Conservation (phyloP, 352 stramenopile species). For the Phytopythium sindhum region DNA sequence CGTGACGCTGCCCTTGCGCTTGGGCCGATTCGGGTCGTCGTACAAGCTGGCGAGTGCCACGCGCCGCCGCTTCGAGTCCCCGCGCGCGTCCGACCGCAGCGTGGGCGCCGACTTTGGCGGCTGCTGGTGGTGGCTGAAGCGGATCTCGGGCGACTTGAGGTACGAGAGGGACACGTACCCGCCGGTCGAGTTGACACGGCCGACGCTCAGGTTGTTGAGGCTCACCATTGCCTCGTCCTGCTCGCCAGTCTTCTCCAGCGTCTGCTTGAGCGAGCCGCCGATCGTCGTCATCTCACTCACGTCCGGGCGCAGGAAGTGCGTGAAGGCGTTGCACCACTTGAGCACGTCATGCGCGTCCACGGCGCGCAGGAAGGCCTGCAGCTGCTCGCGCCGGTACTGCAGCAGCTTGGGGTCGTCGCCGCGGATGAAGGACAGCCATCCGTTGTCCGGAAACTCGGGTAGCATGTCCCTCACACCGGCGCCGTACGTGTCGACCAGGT, state of each 20-base stretch:
- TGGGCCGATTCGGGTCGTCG: constrained; percentile 20
- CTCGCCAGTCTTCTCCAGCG: constrained; percentile 17
- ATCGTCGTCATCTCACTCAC: constrained; percentile 41
- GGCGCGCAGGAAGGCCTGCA: constrained; percentile 57
- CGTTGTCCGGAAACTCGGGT: constrained; percentile 66
- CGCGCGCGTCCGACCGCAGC: constrained; percentile 30
- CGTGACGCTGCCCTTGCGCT: constrained; percentile 12
- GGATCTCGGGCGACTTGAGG: constrained; percentile 72
- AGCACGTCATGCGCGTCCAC: constrained; percentile 57
- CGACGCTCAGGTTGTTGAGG: constrained; percentile 19
- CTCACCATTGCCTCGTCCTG: constrained; percentile 18
- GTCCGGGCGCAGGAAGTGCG: constrained; percentile 60
- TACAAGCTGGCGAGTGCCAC: constrained; percentile 39
- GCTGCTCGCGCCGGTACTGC: constrained; percentile 57
- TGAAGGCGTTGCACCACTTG: constrained; percentile 55
- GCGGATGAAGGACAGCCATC: constrained; percentile 68
- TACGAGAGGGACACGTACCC: constrained; percentile 76
- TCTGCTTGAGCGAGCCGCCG: constrained; percentile 19
- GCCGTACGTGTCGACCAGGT: constrained; percentile 49
- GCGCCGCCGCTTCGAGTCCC: constrained; percentile 55
- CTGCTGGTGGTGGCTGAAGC: constrained; percentile 52
- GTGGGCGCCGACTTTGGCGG: constrained; percentile 9
- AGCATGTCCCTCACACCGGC: constrained; percentile 39
- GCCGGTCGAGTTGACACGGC: constrained; percentile 36
- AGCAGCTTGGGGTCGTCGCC: constrained; percentile 70